Percentiles rank a stretch among this genome's conserved stretches.
Evolutionary conservation across 2,329 filamentous ascomycete species (phyloP).

Genomic region (Fusarium sp.): DNA sequence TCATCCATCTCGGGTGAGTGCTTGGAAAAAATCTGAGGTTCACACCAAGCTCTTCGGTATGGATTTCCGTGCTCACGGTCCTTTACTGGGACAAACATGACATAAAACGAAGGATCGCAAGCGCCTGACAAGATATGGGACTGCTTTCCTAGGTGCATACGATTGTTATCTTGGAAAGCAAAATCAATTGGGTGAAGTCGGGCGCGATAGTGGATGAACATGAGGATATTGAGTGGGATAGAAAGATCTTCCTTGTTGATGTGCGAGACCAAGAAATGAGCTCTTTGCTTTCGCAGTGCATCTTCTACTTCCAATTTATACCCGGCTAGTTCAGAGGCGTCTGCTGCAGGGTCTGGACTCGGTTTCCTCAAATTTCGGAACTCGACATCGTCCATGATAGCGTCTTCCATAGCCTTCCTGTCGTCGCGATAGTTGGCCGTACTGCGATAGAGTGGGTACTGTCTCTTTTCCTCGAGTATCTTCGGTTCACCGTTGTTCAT

Average conservation of each 20-base stretch:
- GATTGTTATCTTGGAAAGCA: constrained; percentile 22
- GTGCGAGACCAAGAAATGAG: constrained; percentile 38
- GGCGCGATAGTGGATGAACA: constrained; percentile 37
- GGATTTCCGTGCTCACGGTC: background rate
- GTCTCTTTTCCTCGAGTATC: background rate
- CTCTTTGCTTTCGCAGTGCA: constrained; percentile 15
- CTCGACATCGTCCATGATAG: background rate
- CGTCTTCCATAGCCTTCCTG: background rate
- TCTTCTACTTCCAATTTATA: constrained; percentile 25
- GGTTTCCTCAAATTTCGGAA: background rate
- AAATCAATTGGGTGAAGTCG: constrained; percentile 18
- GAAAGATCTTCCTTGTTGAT: constrained; percentile 35
- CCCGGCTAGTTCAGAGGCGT: background rate
- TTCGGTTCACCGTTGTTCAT: background rate
- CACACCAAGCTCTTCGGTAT: background rate
- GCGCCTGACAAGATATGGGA: constrained; percentile 28
- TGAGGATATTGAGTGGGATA: constrained; percentile 26
- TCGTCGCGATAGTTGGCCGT: constrained; percentile 31
- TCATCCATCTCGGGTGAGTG: background rate
- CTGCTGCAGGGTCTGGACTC: background rate
- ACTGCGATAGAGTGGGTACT: constrained; percentile 31
- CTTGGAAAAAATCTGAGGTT: background rate
- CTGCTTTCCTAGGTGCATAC: constrained; percentile 32
- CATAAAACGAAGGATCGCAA: background rate
- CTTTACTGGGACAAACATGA: constrained; percentile 1